These are phyloP conservation scores for Fusarium camptoceras DNA, from an alignment of 2,329 filamentous ascomycete species.

Conservation along the genomic window DNA sequence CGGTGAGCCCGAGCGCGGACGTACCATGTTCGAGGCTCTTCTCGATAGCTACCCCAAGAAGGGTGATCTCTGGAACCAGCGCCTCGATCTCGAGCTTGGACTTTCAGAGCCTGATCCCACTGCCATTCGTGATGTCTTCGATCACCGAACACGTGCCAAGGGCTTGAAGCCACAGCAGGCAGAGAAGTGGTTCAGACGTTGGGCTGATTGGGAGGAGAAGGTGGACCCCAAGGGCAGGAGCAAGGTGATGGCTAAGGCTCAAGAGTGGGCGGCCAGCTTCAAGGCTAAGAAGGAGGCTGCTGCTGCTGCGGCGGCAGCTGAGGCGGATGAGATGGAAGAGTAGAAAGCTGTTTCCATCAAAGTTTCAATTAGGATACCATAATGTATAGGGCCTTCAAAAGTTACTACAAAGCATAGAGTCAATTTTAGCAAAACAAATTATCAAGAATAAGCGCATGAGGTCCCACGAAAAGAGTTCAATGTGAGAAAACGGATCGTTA, in stretches of 20 bases:
- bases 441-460: neutral
- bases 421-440: constrained; percentile 18
- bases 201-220: constrained; percentile 88
- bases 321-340: constrained; percentile 54
- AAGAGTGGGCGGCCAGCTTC: constrained; percentile 72
- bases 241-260: constrained; percentile 76
- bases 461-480: neutral
- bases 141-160: constrained; percentile 77
- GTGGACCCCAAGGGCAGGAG: constrained; percentile 75
- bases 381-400: constrained; percentile 41
- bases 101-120: constrained; percentile 66
- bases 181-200: constrained; percentile 89
- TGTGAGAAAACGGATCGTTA: neutral
- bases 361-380: constrained; percentile 44
- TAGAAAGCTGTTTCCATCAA: constrained; percentile 23
- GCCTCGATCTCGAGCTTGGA: constrained; percentile 84
- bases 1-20: constrained; percentile 88
- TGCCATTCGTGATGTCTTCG: constrained; percentile 80
- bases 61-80: constrained; percentile 91
- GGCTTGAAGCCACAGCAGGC: constrained; percentile 84
- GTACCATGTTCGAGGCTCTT: constrained; percentile 93
- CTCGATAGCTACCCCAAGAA: constrained; percentile 88
- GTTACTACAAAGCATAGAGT: constrained; percentile 38
- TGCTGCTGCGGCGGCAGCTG: constrained; percentile 43
- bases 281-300: constrained; percentile 59